Evolutionary conservation across 2,329 filamentous ascomycete species (phyloP).

Genomic region (Pseudogymnoascus sp.): DNA sequence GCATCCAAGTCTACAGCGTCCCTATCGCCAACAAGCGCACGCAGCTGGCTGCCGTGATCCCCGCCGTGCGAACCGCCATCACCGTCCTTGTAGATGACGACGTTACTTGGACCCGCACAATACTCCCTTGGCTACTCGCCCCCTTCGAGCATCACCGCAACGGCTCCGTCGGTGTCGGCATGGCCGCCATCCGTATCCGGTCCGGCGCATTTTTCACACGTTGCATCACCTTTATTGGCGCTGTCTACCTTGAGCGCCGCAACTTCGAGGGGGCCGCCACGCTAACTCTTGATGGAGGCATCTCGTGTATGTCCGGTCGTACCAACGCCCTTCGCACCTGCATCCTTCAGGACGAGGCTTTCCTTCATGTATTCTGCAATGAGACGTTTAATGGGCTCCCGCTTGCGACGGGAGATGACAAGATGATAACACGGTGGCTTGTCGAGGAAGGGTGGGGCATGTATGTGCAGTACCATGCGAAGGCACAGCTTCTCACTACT

Average conservation of each 20-base stretch:
- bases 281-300: conserved; percentile 86
- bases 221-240: conserved; percentile 81
- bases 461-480: conserved; percentile 85
- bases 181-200: conserved; percentile 64
- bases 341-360: conserved; percentile 77
- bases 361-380: conserved; percentile 81
- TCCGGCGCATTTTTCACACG: conserved; percentile 48
- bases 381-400: conserved; percentile 86
- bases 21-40: conserved; percentile 89
- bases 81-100: conserved; percentile 94
- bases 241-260: conserved; percentile 82
- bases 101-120: conserved; percentile 79
- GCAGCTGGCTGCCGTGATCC: conserved; percentile 86
- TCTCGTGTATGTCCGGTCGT: conserved; percentile 93
- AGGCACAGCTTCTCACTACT: conserved; percentile 88
- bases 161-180: conserved; percentile 86
- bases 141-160: conserved; percentile 79
- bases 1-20: conserved; percentile 66
- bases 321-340: conserved; percentile 86
- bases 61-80: conserved; percentile 72
- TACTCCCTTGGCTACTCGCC: conserved; percentile 85
- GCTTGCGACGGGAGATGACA: conserved; percentile 94
- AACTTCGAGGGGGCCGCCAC: conserved; percentile 97
- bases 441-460: conserved; percentile 89
- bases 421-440: conserved; percentile 95